A percentile compares a stretch with the other conserved stretches of the same genome.
Conservation (phyloP, 257 asterid species). For the Solanum chiquidenum region DNA sequence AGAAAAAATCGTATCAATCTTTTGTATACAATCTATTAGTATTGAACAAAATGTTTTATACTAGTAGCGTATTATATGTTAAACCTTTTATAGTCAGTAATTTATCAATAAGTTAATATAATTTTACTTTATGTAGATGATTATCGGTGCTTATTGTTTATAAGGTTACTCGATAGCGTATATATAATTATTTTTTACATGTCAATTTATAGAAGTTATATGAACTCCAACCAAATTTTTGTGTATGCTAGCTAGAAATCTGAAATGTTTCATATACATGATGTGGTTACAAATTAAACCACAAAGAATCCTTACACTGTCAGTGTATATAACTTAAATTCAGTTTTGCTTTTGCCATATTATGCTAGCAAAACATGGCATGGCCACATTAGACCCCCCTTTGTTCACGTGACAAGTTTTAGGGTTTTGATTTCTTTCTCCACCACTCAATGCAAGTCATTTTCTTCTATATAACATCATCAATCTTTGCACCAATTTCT, state of each 20-base stretch:
- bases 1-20: not conserved
- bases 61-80: not conserved
- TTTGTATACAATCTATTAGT: not conserved
- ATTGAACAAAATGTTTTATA: not conserved
- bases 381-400: not conserved
- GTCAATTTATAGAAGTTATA: not conserved
- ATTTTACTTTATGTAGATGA: not conserved
- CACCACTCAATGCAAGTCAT: not conserved
- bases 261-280: not conserved
- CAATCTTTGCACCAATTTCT: not conserved
- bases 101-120: not conserved
- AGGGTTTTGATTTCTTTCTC: conserved; percentile 15
- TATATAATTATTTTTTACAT: not conserved
- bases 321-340: not conserved
- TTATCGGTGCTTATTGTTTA: not conserved
- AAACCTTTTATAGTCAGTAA: not conserved
- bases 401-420: not conserved
- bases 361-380: not conserved
- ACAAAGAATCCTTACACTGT: not conserved
- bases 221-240: not conserved
- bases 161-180: not conserved
- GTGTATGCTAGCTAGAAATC: not conserved
- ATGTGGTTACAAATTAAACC: not conserved
- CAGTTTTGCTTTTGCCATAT: not conserved
- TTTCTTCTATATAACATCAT: conserved; percentile 19